Percentiles rank a stretch among this genome's conserved stretches.
Evolutionary conservation across 257 asterid genomes (phyloP).

Genomic region (Prunella vulgaris): DNA sequence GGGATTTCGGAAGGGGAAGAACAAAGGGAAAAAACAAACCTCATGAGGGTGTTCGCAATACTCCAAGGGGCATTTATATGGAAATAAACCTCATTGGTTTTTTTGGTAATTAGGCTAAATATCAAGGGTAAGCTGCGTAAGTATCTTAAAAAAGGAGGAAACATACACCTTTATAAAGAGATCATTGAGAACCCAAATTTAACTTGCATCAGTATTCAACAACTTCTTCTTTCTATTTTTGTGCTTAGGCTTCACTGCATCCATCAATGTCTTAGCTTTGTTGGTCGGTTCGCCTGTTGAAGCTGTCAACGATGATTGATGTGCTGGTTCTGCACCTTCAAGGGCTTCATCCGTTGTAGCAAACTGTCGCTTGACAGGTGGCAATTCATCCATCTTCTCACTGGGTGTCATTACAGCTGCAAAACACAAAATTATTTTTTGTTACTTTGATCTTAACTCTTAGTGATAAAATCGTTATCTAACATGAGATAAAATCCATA

Average conservation of each 20-base stretch:
- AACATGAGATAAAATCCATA: not conserved
- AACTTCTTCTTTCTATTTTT: constrained; percentile 54
- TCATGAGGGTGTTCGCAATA: not conserved
- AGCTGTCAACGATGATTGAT: constrained; percentile 32
- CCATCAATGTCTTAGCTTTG: constrained; percentile 54
- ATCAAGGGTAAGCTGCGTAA: not conserved
- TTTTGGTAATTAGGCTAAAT: not conserved
- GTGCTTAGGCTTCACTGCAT: constrained; percentile 87
- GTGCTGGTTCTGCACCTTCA: constrained; percentile 26
- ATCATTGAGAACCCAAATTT: constrained; percentile 15
- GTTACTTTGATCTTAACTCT: not conserved
- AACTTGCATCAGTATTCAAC: constrained; percentile 36
- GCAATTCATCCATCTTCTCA: constrained; percentile 32
- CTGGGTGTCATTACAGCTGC: constrained; percentile 39
- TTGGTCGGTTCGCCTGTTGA: constrained; percentile 25
- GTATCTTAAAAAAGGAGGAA: not conserved
- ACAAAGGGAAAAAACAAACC: not conserved
- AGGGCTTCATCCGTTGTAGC: constrained; percentile 21
- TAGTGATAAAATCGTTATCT: not conserved
- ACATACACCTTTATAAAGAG: constrained; percentile 18
- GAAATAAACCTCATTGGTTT: not conserved
- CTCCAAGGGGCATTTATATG: not conserved
- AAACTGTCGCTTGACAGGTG: constrained; percentile 20
- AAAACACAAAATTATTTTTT: constrained; percentile 10
- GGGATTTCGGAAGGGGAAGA: not conserved